Evolutionary conservation across 306 rosid species (phyloP).

Genomic region (Astragalus glycyphyllos): DNA sequence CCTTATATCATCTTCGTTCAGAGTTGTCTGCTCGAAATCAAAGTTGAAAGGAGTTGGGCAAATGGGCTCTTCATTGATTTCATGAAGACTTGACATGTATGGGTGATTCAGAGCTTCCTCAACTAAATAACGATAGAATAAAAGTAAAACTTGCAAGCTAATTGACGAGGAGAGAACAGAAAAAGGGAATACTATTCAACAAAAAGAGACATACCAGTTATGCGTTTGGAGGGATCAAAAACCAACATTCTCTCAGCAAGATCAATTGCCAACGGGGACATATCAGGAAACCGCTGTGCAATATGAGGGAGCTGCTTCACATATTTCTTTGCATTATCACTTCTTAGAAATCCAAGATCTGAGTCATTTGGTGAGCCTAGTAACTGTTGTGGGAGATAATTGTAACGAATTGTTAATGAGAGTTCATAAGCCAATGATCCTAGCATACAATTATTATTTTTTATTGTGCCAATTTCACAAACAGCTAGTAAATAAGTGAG

Average conservation of each 20-base stretch:
- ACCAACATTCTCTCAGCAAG: slow-evolving; percentile 93
- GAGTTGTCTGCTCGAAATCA: slow-evolving; percentile 77
- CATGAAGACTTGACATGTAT: slow-evolving; percentile 83
- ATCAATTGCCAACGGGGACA: slow-evolving; percentile 78
- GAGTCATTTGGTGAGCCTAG: slow-evolving; percentile 90
- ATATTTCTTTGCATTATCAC: slow-evolving; percentile 93
- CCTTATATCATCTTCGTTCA: slow-evolving; percentile 91
- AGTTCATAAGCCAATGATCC: slow-evolving; percentile 17
- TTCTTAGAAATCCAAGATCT: slow-evolving; percentile 90
- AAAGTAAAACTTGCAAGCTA: slow-evolving; percentile 29
- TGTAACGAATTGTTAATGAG: slow-evolving; percentile 31
- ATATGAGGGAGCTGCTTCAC: slow-evolving; percentile 84
- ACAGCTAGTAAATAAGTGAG: slow-evolving; percentile 1
- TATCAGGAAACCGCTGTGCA: slow-evolving; percentile 63
- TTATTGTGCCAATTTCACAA: slow-evolving; percentile 24
- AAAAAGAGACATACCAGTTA: slow-evolving; percentile 66
- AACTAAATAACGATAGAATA: slow-evolving; percentile 53
- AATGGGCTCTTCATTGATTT: slow-evolving; percentile 94
- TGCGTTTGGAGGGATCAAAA: slow-evolving; percentile 90
- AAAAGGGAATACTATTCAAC: background rate
- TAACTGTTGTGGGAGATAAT: slow-evolving; percentile 54
- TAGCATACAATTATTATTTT: slow-evolving; percentile 6
- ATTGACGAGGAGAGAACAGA: slow-evolving; percentile 1
- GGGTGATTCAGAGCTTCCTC: slow-evolving; percentile 96
- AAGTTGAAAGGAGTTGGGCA: slow-evolving; percentile 81